Base-by-base conservation (phyloP, 306 rosid species). In the Dalbergia cochinchinensis region DNA sequence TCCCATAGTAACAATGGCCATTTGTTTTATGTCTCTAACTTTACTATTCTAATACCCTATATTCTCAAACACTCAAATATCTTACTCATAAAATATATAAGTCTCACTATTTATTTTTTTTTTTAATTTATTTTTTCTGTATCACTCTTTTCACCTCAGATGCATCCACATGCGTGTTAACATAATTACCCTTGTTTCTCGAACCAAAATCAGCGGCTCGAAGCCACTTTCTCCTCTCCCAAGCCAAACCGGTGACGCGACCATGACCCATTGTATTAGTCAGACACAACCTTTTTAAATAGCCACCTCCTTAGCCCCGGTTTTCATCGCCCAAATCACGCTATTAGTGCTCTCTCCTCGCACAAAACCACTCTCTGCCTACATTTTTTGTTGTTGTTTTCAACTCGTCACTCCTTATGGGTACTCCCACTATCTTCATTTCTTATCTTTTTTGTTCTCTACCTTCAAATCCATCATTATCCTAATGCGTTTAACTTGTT, bases 221-320 rank as follows among this genome's bases (percentile, higher is more conserved):
- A 51, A 55, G 69, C 22, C 4, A 39, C 65, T 81, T 78, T 87
- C 86, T 75, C 86, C 73, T 84, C 33, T 9, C 33, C 67, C 91
- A 71, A 86, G 89, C 22, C 76, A 83, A 4, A 65, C 16, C 19
- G 2, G 41, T 35, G 80, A 83, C 85, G 86, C 71, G 85, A 41
- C 84, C 48, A 39, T 12, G 62, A 58, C 81, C 44, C 41, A 0
- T 20, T 5, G 20, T 64, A 31, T 82, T n/a, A n/a, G n/a, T 80
- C 22, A 1, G 57, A n/a, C 37, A 42, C 11, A 5, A 18, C 34
- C 71, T 59, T 73, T 26, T 80, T 83, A 83, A 83, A 80, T 80
- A 7, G 61, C 31, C 73, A 16, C 20, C 71, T 18, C 7, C 6
- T 5, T 16, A 12, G 3, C 41, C 7, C 62, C 19, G 55, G 4